Percentiles rank a stretch among this genome's conserved stretches.
These are phyloP conservation scores for Hirschioporus abietinus DNA, from an alignment of 768 basidiomycete species.

Conservation along the genomic window DNA sequence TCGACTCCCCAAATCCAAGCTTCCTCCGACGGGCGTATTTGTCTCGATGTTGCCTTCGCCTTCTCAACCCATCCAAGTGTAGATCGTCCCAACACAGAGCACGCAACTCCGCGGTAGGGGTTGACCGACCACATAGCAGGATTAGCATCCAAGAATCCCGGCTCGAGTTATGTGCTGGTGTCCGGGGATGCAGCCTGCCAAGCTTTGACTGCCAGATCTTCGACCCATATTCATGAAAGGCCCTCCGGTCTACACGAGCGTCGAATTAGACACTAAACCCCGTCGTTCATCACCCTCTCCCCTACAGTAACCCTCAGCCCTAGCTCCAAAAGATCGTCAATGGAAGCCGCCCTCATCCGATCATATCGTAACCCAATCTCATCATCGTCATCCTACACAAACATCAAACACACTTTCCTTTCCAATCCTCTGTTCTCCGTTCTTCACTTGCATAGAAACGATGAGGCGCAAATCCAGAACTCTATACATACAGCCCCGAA, in stretches of 20 bases:
- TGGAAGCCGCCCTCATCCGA: neutral
- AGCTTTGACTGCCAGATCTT: neutral
- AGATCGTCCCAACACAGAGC: too few species aligned
- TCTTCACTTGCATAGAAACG: neutral
- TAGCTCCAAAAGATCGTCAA: neutral
- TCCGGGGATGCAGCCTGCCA: neutral
- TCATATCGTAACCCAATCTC: neutral
- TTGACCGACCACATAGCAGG: too few species aligned
- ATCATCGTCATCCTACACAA: neutral
- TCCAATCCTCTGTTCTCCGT: neutral
- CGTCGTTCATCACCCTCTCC: neutral
- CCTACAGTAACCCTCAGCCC: neutral
- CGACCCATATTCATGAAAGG: neutral
- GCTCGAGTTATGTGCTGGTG: neutral
- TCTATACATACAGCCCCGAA: neutral
- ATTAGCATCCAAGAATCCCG: neutral
- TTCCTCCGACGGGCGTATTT: too few species aligned
- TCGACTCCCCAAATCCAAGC: too few species aligned
- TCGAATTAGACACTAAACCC: neutral
- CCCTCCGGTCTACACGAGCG: neutral
- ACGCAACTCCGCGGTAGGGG: too few species aligned
- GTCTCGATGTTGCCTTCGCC: too few species aligned
- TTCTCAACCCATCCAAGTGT: too few species aligned
- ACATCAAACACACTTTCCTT: neutral
- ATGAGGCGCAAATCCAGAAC: neutral